These are phyloP conservation scores for Blastomyces silverae DNA, from an alignment of 2,329 filamentous ascomycete genomes.

Conservation along the genomic window DNA sequence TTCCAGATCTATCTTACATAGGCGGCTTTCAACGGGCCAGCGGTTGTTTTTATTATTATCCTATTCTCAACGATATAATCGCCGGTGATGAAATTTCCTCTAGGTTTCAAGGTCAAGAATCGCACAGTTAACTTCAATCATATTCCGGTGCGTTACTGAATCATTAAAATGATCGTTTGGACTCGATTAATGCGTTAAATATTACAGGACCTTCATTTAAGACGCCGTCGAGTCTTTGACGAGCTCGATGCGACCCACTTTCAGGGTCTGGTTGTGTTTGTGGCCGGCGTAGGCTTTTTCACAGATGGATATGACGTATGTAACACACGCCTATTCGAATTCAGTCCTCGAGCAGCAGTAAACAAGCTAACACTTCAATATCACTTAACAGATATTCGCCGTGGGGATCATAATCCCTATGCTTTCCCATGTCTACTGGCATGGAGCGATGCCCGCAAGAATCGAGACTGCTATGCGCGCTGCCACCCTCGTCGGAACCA, in stretches of 20 bases:
- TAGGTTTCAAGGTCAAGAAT: slow-evolving; percentile 20
- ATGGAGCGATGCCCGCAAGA: slow-evolving; percentile 54
- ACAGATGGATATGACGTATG: slow-evolving; percentile 48
- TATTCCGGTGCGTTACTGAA: slow-evolving; percentile 18
- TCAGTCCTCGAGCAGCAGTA: background rate
- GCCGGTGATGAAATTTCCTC: slow-evolving; percentile 16
- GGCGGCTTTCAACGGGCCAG: background rate
- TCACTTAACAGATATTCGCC: slow-evolving; percentile 55
- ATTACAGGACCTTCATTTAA: slow-evolving; percentile 17
- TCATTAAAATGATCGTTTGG: background rate
- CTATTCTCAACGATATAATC: background rate
- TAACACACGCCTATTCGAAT: background rate
- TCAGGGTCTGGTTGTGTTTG: slow-evolving; percentile 14
- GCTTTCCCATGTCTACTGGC: slow-evolving; percentile 73
- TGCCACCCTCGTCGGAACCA: slow-evolving; percentile 73
- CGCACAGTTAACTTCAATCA: slow-evolving; percentile 21
- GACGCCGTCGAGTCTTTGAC: slow-evolving; percentile 20
- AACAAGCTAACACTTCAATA: background rate
- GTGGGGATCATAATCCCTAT: slow-evolving; percentile 66
- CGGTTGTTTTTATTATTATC: background rate
- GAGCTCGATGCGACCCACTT: slow-evolving; percentile 23
- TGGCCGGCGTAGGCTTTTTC: slow-evolving; percentile 16
- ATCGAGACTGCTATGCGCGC: slow-evolving; percentile 81
- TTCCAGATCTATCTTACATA: background rate
- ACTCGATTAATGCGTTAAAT: background rate